A percentile compares a stretch with the other conserved stretches of the same genome.
Conservation (phyloP, 352 stramenopile genomes). For the Phytophthora nicotianae region DNA sequence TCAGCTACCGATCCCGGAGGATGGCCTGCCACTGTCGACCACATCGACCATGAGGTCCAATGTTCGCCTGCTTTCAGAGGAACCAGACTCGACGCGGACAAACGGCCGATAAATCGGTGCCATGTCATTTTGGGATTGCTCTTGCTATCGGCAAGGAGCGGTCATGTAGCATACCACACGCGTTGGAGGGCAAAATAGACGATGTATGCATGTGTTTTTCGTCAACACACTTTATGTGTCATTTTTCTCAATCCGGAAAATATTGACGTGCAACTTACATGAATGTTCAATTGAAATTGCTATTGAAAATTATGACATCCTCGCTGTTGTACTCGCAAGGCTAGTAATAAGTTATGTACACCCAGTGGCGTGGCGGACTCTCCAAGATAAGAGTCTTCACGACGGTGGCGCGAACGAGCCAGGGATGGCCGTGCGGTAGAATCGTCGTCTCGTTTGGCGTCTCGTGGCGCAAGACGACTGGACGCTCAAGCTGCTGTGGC, state of each 20-base stretch:
- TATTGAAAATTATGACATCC: too few species aligned
- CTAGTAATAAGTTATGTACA: slow-evolving; percentile 43
- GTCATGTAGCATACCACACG: background rate
- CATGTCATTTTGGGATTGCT: too few species aligned
- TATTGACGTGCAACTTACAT: too few species aligned
- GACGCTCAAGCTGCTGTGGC: slow-evolving; percentile 21
- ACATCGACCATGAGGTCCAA: slow-evolving; percentile 70
- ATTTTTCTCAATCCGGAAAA: slow-evolving; percentile 11
- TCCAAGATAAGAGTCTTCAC: slow-evolving; percentile 22
- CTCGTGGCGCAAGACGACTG: slow-evolving; percentile 25
- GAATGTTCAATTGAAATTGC: slow-evolving; percentile 15
- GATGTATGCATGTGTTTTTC: slow-evolving; percentile 12
- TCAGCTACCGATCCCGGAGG: slow-evolving; percentile 41
- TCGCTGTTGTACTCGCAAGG: slow-evolving; percentile 19
- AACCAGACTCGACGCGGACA: slow-evolving; percentile 29
- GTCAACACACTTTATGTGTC: background rate
- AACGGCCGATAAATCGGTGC: background rate
- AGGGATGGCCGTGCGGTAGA: slow-evolving; percentile 52
- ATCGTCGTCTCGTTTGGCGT: slow-evolving; percentile 48
- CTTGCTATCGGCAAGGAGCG: too few species aligned
- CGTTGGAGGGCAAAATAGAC: slow-evolving; percentile 15
- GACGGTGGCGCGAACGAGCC: slow-evolving; percentile 31
- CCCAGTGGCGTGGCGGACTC: slow-evolving; percentile 9
- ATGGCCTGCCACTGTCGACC: slow-evolving; percentile 49
- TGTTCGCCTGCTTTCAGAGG: slow-evolving; percentile 45